Percentiles rank a stretch among this genome's conserved stretches.
Conservation (phyloP, 2,329 filamentous ascomycete species). For the Cytospora leucostoma region DNA sequence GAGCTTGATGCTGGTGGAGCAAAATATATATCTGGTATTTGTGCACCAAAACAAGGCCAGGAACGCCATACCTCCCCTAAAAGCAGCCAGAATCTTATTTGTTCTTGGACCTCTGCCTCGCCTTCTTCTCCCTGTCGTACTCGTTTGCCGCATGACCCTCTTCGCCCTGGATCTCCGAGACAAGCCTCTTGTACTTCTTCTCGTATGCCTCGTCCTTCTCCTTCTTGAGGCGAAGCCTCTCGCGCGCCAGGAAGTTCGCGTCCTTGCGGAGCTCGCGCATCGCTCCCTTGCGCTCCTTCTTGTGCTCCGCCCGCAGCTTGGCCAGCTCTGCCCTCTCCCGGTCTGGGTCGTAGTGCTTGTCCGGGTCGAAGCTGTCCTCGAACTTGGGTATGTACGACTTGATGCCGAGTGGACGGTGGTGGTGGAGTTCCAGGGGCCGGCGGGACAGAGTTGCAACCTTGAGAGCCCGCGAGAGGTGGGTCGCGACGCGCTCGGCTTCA, state of each 20-base stretch:
- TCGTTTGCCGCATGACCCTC: conserved; percentile 84
- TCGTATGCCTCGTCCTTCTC: conserved; percentile 91
- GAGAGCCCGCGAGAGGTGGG: conserved; percentile 56
- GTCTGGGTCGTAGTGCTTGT: conserved; percentile 96
- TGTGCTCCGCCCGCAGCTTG: conserved; percentile 87
- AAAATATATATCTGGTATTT: conserved; percentile 14
- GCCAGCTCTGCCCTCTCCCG: conserved; percentile 81
- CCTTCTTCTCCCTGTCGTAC: conserved; percentile 84
- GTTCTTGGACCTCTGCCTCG: conserved; percentile 66
- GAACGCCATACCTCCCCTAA: background rate
- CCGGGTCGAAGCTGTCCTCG: conserved; percentile 90
- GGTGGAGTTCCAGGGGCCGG: conserved; percentile 81
- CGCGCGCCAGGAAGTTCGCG: conserved; percentile 86
- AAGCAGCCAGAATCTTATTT: background rate
- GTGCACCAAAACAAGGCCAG: conserved; percentile 3
- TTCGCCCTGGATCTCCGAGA: conserved; percentile 94
- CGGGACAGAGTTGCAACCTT: conserved; percentile 65
- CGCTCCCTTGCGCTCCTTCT: conserved; percentile 92
- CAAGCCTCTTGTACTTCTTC: conserved; percentile 88
- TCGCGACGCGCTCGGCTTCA: conserved; percentile 44
- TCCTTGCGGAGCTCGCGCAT: conserved; percentile 95
- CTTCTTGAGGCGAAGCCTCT: conserved; percentile 90
- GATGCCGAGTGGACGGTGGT: conserved; percentile 86
- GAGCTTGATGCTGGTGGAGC: background rate
- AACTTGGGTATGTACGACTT: conserved; percentile 90